phyloP scores from a whole-genome alignment of 2,329 filamentous ascomycete genomes.

The Arachnomyces sp. region DNA sequence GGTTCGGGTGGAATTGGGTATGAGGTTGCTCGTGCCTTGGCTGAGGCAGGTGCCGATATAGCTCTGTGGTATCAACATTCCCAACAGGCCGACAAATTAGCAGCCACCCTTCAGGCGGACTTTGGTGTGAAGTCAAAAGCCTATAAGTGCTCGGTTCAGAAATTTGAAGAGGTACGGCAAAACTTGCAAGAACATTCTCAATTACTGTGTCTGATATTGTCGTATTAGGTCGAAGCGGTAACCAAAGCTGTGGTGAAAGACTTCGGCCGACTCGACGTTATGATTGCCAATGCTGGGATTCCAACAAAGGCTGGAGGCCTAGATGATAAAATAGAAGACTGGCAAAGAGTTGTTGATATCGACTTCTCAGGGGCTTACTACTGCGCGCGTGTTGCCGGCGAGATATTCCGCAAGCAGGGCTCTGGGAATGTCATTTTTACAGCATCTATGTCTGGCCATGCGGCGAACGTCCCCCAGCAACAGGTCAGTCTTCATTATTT shows the following conservation, averaged over 20 bases:
- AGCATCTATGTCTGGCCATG: slow-evolving; percentile 52
- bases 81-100: too few species aligned
- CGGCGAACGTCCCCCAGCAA: slow-evolving; percentile 53
- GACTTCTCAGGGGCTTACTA: slow-evolving; percentile 81
- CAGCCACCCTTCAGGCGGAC: slow-evolving; percentile 46
- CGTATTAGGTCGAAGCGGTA: slow-evolving; percentile 40
- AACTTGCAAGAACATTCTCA: too few species aligned
- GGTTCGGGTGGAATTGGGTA: slow-evolving; percentile 55
- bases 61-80: slow-evolving; percentile 52
- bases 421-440: slow-evolving; percentile 59
- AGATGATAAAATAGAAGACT: slow-evolving; percentile 61
- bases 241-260: slow-evolving; percentile 56
- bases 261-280: slow-evolving; percentile 61
- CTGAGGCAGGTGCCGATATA: slow-evolving; percentile 56
- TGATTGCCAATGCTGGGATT: slow-evolving; percentile 62
- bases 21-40: slow-evolving; percentile 56
- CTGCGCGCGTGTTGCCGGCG: slow-evolving; percentile 81
- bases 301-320: slow-evolving; percentile 62
- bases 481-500: slow-evolving; percentile 28
- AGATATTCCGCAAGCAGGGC: slow-evolving; percentile 61
- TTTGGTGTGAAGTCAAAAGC: slow-evolving; percentile 60
- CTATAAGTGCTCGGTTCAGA: slow-evolving; percentile 46
- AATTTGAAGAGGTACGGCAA: too few species aligned
- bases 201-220: too few species aligned
- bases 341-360: slow-evolving; percentile 67